Percentiles rank a stretch among this genome's conserved stretches.
Evolutionary conservation across 768 basidiomycete species (phyloP).

Genomic region (Leccinum disarticulatum): DNA sequence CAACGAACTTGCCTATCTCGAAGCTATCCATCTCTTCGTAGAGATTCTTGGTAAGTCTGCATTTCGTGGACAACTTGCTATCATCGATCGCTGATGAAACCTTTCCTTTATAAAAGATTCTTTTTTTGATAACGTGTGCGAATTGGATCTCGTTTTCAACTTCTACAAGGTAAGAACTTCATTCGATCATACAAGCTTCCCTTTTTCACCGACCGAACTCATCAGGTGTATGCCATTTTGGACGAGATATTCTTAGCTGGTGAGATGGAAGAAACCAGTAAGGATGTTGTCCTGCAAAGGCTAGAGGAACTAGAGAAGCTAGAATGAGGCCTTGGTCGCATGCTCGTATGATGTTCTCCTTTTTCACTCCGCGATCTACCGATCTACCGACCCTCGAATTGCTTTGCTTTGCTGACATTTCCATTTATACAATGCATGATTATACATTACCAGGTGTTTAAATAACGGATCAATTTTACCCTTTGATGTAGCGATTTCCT

Average conservation of each 20-base stretch:
- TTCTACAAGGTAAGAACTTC: slow-evolving; percentile 79
- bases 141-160: slow-evolving; percentile 97
- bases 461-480: neutral
- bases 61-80: neutral
- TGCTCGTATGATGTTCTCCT: slow-evolving; percentile 8
- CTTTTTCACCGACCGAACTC: neutral
- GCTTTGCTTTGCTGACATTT: slow-evolving; percentile 12
- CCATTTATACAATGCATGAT: slow-evolving; percentile 2
- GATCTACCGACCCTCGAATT: slow-evolving; percentile 7
- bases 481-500: neutral
- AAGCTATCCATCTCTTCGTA: slow-evolving; percentile 97
- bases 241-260: slow-evolving; percentile 99
- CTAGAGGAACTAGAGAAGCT: slow-evolving; percentile 92
- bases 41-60: slow-evolving; percentile 82
- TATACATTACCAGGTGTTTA: neutral
- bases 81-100: neutral
- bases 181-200: slow-evolving; percentile 1
- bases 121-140: slow-evolving; percentile 99
- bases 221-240: slow-evolving; percentile 92
- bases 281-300: slow-evolving; percentile 89
- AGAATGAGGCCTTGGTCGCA: slow-evolving; percentile 48
- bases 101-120: slow-evolving; percentile 55
- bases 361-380: slow-evolving; percentile 8
- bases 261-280: slow-evolving; percentile 97
- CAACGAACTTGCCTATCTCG: slow-evolving; percentile 95